Conservation (phyloP, 169 alveolate genomes). For the Cryptosporidium xiaoi region DNA sequence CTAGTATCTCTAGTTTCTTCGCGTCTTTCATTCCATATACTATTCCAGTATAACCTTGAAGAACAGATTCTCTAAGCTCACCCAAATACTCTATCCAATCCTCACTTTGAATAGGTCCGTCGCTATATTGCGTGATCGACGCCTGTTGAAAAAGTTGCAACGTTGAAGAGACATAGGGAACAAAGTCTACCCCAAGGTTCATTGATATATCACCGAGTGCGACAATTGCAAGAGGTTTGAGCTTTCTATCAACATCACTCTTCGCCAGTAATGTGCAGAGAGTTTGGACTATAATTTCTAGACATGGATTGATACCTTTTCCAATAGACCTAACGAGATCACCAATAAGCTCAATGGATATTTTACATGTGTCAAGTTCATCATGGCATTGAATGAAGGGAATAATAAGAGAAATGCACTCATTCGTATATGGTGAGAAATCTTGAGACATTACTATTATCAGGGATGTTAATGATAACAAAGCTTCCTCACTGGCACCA, state of each 20-base stretch:
- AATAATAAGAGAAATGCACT: conserved; percentile 40
- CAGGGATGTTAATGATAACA: conserved; percentile 41
- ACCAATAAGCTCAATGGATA: conserved; percentile 45
- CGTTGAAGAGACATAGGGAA: conserved; percentile 82
- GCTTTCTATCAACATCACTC: conserved; percentile 83
- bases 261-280: conserved; percentile 62
- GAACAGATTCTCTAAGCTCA: conserved; percentile 88
- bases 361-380: conserved; percentile 65
- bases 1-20: conserved; percentile 80
- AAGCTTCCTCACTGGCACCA: conserved; percentile 51
- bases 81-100: conserved; percentile 91
- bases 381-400: conserved; percentile 58
- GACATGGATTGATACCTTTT: conserved; percentile 24
- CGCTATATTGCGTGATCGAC: conserved; percentile 85
- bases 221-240: conserved; percentile 87
- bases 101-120: conserved; percentile 90
- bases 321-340: conserved; percentile 72
- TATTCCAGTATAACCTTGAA: conserved; percentile 89
- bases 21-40: conserved; percentile 90
- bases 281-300: conserved; percentile 46
- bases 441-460: conserved; percentile 63
- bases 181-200: conserved; percentile 86
- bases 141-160: conserved; percentile 88
- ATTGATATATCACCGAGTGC: conserved; percentile 91
- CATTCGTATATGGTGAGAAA: conserved; percentile 51